These are phyloP conservation scores for Euptelea pleiosperma DNA, from an alignment of 164 flowering plant species.

Conservation along the genomic window DNA sequence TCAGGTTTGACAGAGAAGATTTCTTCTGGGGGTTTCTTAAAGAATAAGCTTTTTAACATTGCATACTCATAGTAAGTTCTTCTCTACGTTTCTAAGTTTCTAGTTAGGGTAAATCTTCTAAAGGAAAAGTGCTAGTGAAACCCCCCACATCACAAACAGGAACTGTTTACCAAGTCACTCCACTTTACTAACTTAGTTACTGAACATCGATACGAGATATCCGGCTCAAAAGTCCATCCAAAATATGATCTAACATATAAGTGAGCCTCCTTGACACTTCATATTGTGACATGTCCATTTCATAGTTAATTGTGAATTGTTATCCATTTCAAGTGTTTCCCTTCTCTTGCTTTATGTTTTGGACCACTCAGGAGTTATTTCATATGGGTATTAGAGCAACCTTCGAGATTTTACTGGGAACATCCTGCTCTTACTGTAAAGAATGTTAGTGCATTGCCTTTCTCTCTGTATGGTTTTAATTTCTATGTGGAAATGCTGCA, in stretches of 20 bases:
- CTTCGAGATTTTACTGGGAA: not conserved
- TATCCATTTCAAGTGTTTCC: too few relatives aligned
- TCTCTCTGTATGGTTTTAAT: not conserved
- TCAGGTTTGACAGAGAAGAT: constrained; percentile 83
- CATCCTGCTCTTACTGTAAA: not conserved
- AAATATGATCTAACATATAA: not conserved
- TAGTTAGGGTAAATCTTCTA: not conserved
- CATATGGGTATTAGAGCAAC: not conserved
- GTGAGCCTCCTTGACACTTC: too few relatives aligned
- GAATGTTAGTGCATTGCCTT: not conserved
- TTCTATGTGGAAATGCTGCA: constrained; percentile 33
- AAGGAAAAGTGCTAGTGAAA: too few relatives aligned
- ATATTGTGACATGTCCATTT: too few relatives aligned
- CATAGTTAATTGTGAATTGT: too few relatives aligned
- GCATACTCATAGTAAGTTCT: constrained; percentile 79
- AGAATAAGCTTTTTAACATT: constrained; percentile 49
- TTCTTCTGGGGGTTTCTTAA: constrained; percentile 63
- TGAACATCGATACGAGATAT: too few relatives aligned
- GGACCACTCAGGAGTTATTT: not conserved
- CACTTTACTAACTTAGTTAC: too few relatives aligned
- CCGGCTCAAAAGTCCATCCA: too few relatives aligned
- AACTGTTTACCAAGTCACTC: too few relatives aligned
- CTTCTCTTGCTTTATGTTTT: not conserved
- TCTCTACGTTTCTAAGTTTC: not conserved
- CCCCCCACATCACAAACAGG: too few relatives aligned